Base-by-base conservation (phyloP, 305 asterid species). In the Withania somnifera region DNA sequence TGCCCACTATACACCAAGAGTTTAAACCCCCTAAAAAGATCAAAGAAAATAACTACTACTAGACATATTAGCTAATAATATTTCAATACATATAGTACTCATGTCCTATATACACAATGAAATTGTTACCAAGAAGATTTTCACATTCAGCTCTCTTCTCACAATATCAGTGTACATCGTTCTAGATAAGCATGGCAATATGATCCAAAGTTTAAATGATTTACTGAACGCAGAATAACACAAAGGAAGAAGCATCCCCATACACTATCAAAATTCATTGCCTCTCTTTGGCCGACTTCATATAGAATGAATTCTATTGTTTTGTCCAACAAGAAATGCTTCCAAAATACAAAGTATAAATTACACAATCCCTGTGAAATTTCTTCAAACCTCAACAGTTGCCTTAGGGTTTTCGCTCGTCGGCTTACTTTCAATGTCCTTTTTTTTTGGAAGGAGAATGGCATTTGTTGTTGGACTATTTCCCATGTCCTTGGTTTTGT, bases 401-500 rank as follows among this genome's bases (percentile, higher is more conserved):
- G 17, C 40, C 51, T 76, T 51, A 47, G 80, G 40, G 30, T 32
- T 76, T 17, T 76, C 80, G 19, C 22, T 52, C 11, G 47, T 76
- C 9, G 30, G 30, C 30, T n/a, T 76, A 28, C 19, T 50, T 9
- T 76, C 80, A 50, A 52, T 76, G 63, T 76, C 80, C 63, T 28
- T 76, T 45, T 52, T 28, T 51, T 51, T 76, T 51, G 80, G 63
- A 51, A 76, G 80, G 45, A 76, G 80, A 76, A 28, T 76, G 7
- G 17, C 5, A 11, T 52, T 76, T 28, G 80, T 76, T 76, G 82
- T 38, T 5, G 87, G 82, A 11, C 84, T 56, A 24, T 83, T 77
- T 84, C 95, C 99, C 97, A 95, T 86, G 83, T 95, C 97, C 84
- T 81, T 91, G 4, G 99, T 95, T 86, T 91, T 94, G 88, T 95